phyloP scores from a whole-genome alignment of 2,329 filamentous ascomycete genomes.

The Alternaria ventricosa region DNA sequence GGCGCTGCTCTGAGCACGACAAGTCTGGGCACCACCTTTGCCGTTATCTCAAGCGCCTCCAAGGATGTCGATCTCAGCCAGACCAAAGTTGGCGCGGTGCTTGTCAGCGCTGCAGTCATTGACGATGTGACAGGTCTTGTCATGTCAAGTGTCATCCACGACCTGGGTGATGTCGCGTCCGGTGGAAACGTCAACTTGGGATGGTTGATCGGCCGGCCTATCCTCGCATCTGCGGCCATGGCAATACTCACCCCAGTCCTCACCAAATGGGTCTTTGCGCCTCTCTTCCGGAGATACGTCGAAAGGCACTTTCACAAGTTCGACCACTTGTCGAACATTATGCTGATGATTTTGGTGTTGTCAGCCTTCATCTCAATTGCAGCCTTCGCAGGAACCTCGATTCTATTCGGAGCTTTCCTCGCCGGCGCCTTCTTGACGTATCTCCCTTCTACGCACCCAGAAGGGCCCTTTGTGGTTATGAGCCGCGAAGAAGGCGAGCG shows the following conservation, averaged over 20 bases:
- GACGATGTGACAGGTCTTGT: slow-evolving; percentile 57
- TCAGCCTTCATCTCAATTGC: slow-evolving; percentile 38
- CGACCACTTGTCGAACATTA: slow-evolving; percentile 34
- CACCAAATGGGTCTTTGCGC: slow-evolving; percentile 48
- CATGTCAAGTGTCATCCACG: slow-evolving; percentile 46
- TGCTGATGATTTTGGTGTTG: slow-evolving; percentile 37
- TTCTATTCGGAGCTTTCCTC: slow-evolving; percentile 41
- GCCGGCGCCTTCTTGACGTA: slow-evolving; percentile 39
- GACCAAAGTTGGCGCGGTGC: slow-evolving; percentile 53
- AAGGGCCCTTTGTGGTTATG: slow-evolving; percentile 32
- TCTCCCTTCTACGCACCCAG: slow-evolving; percentile 28
- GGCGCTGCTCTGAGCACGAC: slow-evolving; percentile 38
- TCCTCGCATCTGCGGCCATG: slow-evolving; percentile 32
- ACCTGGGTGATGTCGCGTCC: slow-evolving; percentile 24
- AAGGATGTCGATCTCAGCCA: slow-evolving; percentile 51
- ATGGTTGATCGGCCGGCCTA: slow-evolving; percentile 36
- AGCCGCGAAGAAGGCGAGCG: slow-evolving; percentile 34
- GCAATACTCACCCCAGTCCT: slow-evolving; percentile 30
- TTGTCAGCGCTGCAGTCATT: slow-evolving; percentile 56
- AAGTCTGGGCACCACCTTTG: slow-evolving; percentile 41
- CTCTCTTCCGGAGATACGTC: slow-evolving; percentile 24
- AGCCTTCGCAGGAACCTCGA: slow-evolving; percentile 37
- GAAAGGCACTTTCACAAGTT: slow-evolving; percentile 27
- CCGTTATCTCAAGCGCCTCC: slow-evolving; percentile 42
- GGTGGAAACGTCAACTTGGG: slow-evolving; percentile 21